A percentile compares a stretch with the other conserved stretches of the same genome.
Evolutionary conservation across 257 asterid genomes (phyloP).

Genomic region (Fraxinus excelsior): DNA sequence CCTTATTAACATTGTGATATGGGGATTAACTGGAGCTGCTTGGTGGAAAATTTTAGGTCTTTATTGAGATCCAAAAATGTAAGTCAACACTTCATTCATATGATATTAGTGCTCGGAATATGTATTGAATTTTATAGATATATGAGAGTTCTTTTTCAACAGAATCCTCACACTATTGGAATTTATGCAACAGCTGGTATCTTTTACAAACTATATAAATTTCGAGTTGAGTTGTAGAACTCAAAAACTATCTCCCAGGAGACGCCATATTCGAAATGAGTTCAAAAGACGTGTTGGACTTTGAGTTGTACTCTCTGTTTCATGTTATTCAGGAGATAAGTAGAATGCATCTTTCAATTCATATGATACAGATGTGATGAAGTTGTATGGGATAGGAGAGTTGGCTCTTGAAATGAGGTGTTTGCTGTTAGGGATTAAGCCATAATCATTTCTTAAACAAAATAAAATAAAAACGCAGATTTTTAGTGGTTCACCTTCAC

Average conservation of each 20-base stretch:
- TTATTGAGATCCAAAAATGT: slow-evolving; percentile 43
- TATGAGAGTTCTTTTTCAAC: not conserved
- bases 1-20: slow-evolving; percentile 51
- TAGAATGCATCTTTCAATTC: not conserved
- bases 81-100: slow-evolving; percentile 13
- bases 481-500: not conserved
- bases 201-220: not conserved
- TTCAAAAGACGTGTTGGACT: not conserved
- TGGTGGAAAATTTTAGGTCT: slow-evolving; percentile 96
- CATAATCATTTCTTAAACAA: not conserved
- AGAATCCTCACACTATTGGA: not conserved
- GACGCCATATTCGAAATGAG: not conserved
- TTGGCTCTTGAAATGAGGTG: not conserved
- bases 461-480: not conserved
- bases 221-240: not conserved
- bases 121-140: not conserved
- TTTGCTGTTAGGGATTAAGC: not conserved
- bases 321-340: not conserved
- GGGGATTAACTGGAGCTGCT: slow-evolving; percentile 67
- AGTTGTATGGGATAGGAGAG: not conserved
- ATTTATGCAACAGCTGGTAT: not conserved
- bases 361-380: not conserved
- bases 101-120: slow-evolving; percentile 3
- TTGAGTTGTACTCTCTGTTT: not conserved
- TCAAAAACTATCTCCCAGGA: not conserved